A percentile compares a stretch with the other conserved stretches of the same genome.
Evolutionary conservation across 2,329 filamentous ascomycete genomes (phyloP).

Genomic region (Aspergillus thermomutatus): DNA sequence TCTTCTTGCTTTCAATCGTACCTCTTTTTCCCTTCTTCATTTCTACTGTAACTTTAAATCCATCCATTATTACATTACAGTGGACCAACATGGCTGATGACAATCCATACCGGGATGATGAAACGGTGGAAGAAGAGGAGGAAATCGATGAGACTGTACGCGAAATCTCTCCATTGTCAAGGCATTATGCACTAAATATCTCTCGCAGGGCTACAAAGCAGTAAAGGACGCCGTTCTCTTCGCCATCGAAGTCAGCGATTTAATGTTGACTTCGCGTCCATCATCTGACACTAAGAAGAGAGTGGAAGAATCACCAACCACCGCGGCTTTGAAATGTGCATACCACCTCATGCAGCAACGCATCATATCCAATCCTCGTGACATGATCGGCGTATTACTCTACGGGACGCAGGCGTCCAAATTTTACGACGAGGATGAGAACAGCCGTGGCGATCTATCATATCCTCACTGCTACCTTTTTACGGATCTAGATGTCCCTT

Average conservation of each 20-base stretch:
- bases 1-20: background rate
- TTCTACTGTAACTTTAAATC: background rate
- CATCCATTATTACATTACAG: background rate
- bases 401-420: slow-evolving; percentile 86
- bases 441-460: slow-evolving; percentile 54
- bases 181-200: background rate
- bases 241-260: slow-evolving; percentile 84
- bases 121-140: slow-evolving; percentile 44
- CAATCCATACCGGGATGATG: slow-evolving; percentile 36
- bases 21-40: background rate
- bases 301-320: slow-evolving; percentile 71
- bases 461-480: slow-evolving; percentile 94
- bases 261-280: slow-evolving; percentile 73
- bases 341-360: slow-evolving; percentile 96
- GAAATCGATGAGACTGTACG: slow-evolving; percentile 45
- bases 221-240: slow-evolving; percentile 98
- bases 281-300: slow-evolving; percentile 68
- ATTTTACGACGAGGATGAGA: slow-evolving; percentile 65
- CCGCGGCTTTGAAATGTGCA: slow-evolving; percentile 87
- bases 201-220: slow-evolving; percentile 72
- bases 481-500: slow-evolving; percentile 81
- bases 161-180: background rate
- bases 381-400: slow-evolving; percentile 93
- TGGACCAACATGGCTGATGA: slow-evolving; percentile 34
- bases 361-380: slow-evolving; percentile 92